A percentile compares a stretch with the other conserved stretches of the same genome.
Evolutionary conservation across 257 asterid genomes (phyloP).

Genomic region (Marsdenia floribunda): DNA sequence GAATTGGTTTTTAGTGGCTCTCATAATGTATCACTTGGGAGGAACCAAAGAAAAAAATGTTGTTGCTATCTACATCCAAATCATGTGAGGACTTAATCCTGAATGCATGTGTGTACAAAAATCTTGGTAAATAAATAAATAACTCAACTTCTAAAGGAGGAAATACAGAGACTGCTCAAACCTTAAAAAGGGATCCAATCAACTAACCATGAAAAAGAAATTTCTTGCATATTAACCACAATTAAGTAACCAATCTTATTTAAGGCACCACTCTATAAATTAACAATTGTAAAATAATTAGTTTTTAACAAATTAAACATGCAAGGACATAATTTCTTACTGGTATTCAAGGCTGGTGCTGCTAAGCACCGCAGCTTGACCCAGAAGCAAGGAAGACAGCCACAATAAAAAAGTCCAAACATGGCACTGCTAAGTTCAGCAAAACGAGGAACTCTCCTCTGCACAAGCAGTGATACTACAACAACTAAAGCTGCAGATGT

Average conservation of each 20-base stretch:
- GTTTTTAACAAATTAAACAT: not conserved
- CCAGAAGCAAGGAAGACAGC: constrained; percentile 99
- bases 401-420: constrained; percentile 95
- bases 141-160: not conserved
- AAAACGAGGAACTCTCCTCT: constrained; percentile 89
- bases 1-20: not conserved
- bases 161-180: not conserved
- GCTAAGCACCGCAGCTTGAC: constrained; percentile 88
- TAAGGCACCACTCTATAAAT: not conserved
- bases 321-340: constrained; percentile 41
- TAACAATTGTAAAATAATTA: no score
- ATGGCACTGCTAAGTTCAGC: constrained; percentile 89
- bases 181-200: not conserved
- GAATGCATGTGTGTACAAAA: not conserved
- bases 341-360: constrained; percentile 70
- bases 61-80: not conserved
- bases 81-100: no score
- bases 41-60: not conserved
- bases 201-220: not conserved
- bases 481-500: constrained; percentile 92
- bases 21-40: not conserved
- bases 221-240: not conserved
- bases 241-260: not conserved
- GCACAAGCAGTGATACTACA: constrained; percentile 67
- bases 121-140: not conserved